These are phyloP conservation scores for Polychytrium aggregatum DNA, from an alignment of 192 early-diverging fungal genomes.

Conservation along the genomic window DNA sequence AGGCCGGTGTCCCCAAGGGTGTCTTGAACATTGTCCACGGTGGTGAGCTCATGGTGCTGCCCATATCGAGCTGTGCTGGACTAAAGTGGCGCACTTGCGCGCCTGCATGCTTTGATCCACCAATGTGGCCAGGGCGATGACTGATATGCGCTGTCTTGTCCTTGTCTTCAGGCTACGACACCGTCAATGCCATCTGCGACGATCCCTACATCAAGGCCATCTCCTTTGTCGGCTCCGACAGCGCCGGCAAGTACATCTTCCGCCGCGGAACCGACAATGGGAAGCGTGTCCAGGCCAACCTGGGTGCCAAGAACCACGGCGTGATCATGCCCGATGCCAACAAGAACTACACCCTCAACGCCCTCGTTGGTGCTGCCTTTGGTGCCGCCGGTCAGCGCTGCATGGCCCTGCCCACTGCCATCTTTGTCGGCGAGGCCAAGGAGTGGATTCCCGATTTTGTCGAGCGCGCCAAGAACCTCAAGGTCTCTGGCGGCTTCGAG, in stretches of 20 bases:
- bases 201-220: constrained; percentile 79
- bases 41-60: constrained; percentile 10
- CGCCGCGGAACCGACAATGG: constrained; percentile 75
- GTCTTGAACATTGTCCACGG: constrained; percentile 93
- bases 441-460: constrained; percentile 83
- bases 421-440: constrained; percentile 79
- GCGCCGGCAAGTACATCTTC: constrained; percentile 82
- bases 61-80: too few species aligned
- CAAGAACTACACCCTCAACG: constrained; percentile 89
- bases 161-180: constrained; percentile 47
- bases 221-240: constrained; percentile 87
- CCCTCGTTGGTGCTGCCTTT: constrained; percentile 85
- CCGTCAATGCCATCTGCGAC: constrained; percentile 85
- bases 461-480: constrained; percentile 72
- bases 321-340: constrained; percentile 88
- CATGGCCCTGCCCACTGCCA: constrained; percentile 88
- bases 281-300: constrained; percentile 92
- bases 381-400: constrained; percentile 97
- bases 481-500: constrained; percentile 77
- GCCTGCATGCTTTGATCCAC: too few species aligned
- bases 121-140: not conserved
- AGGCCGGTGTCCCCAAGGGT: constrained; percentile 83
- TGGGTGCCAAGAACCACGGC: constrained; percentile 97
- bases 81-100: too few species aligned
- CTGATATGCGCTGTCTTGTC: not conserved